A percentile compares a stretch with the other conserved stretches of the same genome.
Conservation (phyloP, 2,329 filamentous ascomycete species). For the Aspergillus japonicus region DNA sequence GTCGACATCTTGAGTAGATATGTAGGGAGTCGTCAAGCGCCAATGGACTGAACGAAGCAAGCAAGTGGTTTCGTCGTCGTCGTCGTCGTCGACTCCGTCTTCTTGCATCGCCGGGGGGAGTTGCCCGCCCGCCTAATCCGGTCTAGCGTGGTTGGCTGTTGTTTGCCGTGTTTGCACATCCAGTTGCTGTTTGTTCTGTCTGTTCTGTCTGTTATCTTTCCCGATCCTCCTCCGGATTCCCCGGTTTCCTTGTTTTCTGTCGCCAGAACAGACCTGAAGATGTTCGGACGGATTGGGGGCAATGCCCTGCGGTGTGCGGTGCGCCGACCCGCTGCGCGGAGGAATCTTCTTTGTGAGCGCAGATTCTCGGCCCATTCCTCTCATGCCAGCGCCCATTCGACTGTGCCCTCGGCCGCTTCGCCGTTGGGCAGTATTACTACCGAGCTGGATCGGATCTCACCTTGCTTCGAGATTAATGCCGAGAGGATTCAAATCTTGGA, state of each 20-base stretch:
- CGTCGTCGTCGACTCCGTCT: not conserved
- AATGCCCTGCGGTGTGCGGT: constrained; percentile 37
- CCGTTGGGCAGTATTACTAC: constrained; percentile 61
- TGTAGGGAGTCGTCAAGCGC: constrained; percentile 12
- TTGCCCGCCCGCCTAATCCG: constrained; percentile 24
- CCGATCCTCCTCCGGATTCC: not conserved
- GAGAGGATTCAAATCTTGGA: constrained; percentile 77
- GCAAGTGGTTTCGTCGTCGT: constrained; percentile 9
- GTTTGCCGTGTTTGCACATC: constrained; percentile 41
- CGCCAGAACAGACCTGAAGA: constrained; percentile 11
- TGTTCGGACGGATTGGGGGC: constrained; percentile 43
- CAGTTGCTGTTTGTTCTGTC: not conserved
- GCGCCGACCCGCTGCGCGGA: constrained; percentile 32
- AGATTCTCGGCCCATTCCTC: constrained; percentile 38
- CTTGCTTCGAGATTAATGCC: constrained; percentile 82
- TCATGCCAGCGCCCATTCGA: constrained; percentile 23
- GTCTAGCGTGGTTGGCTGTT: constrained; percentile 20
- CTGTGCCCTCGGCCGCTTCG: constrained; percentile 32
- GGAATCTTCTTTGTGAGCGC: constrained; percentile 33
- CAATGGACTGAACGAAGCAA: constrained; percentile 6
- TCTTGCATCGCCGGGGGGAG: constrained; percentile 15
- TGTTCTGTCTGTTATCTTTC: too few species aligned
- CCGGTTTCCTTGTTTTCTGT: not conserved
- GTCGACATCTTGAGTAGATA: constrained; percentile 74
- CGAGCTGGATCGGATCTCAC: constrained; percentile 84